A percentile compares a stretch with the other conserved stretches of the same genome.
phyloP scores from a whole-genome alignment of 257 asterid species.

The Lavandula angustifolia region DNA sequence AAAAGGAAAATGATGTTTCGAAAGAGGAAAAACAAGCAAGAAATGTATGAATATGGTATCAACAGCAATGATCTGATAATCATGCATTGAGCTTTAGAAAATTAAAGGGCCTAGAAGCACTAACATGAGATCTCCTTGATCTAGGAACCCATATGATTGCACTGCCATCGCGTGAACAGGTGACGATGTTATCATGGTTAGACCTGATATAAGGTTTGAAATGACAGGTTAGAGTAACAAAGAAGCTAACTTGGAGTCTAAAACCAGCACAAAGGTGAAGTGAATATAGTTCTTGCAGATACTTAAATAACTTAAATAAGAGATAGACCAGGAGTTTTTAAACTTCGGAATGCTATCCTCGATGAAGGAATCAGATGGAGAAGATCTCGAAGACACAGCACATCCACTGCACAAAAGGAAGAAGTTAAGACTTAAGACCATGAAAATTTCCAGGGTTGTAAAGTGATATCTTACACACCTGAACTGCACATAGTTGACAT shows the following conservation, averaged over 20 bases:
- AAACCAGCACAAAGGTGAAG: too few species aligned
- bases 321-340: slow-evolving; percentile 77
- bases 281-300: slow-evolving; percentile 17
- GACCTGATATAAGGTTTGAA: slow-evolving; percentile 55
- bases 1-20: slow-evolving; percentile 24
- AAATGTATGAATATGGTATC: neutral
- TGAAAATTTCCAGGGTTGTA: slow-evolving; percentile 26
- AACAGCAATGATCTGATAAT: slow-evolving; percentile 25
- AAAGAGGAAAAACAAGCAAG: slow-evolving; percentile 1
- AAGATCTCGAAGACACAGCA: slow-evolving; percentile 77
- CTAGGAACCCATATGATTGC: slow-evolving; percentile 95
- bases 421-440: slow-evolving; percentile 43
- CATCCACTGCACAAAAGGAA: slow-evolving; percentile 73
- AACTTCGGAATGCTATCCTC: slow-evolving; percentile 81
- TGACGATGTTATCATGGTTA: slow-evolving; percentile 83
- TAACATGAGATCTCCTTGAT: slow-evolving; percentile 82
- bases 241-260: too few species aligned
- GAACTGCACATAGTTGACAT: slow-evolving; percentile 94
- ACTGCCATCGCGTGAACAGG: slow-evolving; percentile 99
- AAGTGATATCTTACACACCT: slow-evolving; percentile 56
- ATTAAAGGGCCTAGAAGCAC: slow-evolving; percentile 38
- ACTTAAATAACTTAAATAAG: slow-evolving; percentile 32
- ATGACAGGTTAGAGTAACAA: slow-evolving; percentile 25
- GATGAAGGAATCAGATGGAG: slow-evolving; percentile 54
- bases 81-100: slow-evolving; percentile 19